These are phyloP conservation scores for Ochromonas danica DNA, from an alignment of 108 stramenopile genomes.

Conservation along the genomic window DNA sequence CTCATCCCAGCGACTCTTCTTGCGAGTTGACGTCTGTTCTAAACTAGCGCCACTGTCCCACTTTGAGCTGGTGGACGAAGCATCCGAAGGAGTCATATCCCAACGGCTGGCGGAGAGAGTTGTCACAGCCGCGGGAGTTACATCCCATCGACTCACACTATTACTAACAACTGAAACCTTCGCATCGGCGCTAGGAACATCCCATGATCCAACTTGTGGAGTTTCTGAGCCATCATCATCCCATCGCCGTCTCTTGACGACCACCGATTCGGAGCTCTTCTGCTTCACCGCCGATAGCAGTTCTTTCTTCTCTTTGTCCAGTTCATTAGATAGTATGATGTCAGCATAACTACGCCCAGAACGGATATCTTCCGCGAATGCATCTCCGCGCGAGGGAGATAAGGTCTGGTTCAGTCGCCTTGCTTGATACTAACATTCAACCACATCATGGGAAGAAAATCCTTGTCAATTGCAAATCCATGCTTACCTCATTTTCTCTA, in stretches of 20 bases:
- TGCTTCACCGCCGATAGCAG: neutral
- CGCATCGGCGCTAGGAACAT: neutral
- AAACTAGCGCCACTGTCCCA: slow-evolving; percentile 65
- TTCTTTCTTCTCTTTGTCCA: neutral
- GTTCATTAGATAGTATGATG: neutral
- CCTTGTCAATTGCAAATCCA: too few species aligned
- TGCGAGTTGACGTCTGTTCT: neutral
- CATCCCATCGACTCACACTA: neutral
- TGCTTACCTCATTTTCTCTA: slow-evolving; percentile 33
- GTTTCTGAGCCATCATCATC: neutral
- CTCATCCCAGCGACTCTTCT: slow-evolving; percentile 33
- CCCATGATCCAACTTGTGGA: neutral
- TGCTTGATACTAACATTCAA: slow-evolving; percentile 10
- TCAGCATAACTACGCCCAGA: neutral
- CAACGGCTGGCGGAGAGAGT: neutral
- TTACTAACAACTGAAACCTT: neutral
- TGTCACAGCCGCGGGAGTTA: neutral
- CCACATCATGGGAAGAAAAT: neutral
- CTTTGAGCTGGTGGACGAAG: slow-evolving; percentile 45
- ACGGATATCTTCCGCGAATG: neutral
- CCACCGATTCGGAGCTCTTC: neutral
- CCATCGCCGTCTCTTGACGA: neutral
- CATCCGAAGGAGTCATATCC: slow-evolving; percentile 62
- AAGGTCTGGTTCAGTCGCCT: neutral
- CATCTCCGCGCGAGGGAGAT: neutral